Evolutionary conservation across 1,284 basidiomycete genomes (phyloP), one percentile per base, ranked within the genome.

Genomic region (Fomes fomentarius): DNA sequence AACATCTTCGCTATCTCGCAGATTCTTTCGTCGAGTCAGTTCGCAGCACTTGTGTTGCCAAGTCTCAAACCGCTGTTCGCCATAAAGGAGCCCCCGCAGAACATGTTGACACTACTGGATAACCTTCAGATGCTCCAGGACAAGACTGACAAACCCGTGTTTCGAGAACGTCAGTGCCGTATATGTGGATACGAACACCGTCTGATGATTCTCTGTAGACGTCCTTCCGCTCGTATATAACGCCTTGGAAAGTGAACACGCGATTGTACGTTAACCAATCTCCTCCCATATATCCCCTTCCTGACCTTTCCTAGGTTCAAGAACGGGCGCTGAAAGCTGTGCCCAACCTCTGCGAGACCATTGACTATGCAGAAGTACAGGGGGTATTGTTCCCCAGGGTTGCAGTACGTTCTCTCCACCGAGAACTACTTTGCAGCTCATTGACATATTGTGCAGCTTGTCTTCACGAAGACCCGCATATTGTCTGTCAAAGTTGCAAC

Each of bases 151-250:
- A 94, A 95, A 43, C 74, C 76, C 4, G 82, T 91, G 3, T 99
- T 99, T 70, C 80, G 93, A 61, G 93, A 95, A 72, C 89, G 94
- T 96, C 61, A 68, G 90, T 78, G 28, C 50, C 19, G 12, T n/a
- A 33, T 48, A 31, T 46, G 14, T 50, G n/a, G 46, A 7, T 42
- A 46, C 21, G 9, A 21, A 10, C 1, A 6, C 9, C 15, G 12
- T 15, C 39, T 31, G 6, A 49, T 5, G 5, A 14, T 10, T 41
- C 14, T 9, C 21, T 41, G 2, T 66, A 95, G 94, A 94, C 74
- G 93, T 99, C 12, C 83, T 98, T 63, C 94, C 96, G 0, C 79
- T 99, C 26, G 90, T 99, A 15, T 99, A 99, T 70, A 93, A 94
- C 66, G 93, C 96, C 1, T 76, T 99, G 40, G 96, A 98, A 59